Conservation (phyloP, 83 land plant genomes). For the Isoetes engelmannii region DNA sequence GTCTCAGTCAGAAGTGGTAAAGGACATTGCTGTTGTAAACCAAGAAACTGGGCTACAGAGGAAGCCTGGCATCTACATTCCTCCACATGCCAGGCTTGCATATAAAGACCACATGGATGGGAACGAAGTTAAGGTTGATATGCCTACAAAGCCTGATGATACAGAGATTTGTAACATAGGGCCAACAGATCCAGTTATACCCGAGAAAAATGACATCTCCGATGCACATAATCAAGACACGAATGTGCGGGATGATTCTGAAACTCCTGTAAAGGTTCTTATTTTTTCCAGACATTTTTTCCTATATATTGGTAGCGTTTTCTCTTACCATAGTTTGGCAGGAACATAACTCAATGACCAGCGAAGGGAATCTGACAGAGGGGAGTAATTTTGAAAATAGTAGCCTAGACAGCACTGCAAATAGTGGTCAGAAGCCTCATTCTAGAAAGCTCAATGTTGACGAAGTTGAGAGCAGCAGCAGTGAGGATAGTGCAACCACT, state of each 20-base stretch:
- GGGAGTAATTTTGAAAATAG: not conserved
- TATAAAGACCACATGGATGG: no score
- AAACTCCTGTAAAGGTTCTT: not conserved
- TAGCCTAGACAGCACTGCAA: slow-evolving; percentile 7
- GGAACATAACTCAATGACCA: not conserved
- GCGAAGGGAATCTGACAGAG: not conserved
- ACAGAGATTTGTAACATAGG: not conserved
- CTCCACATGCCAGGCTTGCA: no score
- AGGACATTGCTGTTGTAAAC: no score
- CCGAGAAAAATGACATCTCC: not conserved
- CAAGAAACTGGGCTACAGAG: no score
- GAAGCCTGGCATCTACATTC: no score
- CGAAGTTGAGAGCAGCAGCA: not conserved
- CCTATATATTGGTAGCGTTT: not conserved
- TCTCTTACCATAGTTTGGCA: not conserved
- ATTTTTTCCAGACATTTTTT: not conserved
- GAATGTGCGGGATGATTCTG: not conserved
- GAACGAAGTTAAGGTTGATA: no score
- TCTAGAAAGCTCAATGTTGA: not conserved
- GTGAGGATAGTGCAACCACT: not conserved
- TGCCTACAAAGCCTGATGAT: no score
- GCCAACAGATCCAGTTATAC: not conserved
- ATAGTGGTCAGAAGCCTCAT: not conserved
- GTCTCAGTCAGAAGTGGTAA: no score
- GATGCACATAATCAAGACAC: not conserved